Base-by-base conservation (phyloP, 257 asterid species). In the Paulownia fortunei region DNA sequence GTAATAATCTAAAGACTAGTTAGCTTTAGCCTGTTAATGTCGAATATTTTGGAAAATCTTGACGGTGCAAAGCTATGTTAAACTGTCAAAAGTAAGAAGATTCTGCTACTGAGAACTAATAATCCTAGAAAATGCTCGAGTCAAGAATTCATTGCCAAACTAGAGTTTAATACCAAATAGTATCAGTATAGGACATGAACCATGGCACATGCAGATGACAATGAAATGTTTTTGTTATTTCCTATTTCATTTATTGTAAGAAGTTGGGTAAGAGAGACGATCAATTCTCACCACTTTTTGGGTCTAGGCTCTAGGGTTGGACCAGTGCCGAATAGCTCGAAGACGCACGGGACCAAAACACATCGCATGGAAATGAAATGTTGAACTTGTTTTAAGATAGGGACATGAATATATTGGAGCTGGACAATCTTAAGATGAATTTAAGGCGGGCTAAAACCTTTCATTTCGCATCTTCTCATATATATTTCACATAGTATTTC, bases 321-420 rank as follows among this genome's bases (percentile, higher is more conserved):
- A 62, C 78, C 67, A 71, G n/a, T 47, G 12, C 10, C 59, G 21
- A 73, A 12, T 36, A 62, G 52, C 9, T 52, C 0, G 5, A 2
- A 12, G 7, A 7, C 18, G n/a, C n/a, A n/a, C n/a, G 77, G 82
- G 82, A 47, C 82, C 72, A 69, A 70, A 46, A 11, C 19, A 12
- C 8, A 12, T 13, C 3, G 6, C 2, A 47, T 7, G 47, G 47
- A 10, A 41, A 41, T 41, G 47, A 41, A 41, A 41, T 41, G 47
- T 7, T 41, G 58, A 77, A 56, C 81, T 56, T 77, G 76, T 65
- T 23, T 56, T 6, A 10, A 58, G 58, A 74, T 46, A 8, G 32
- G 11, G 49, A 72, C 32, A 54, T 69, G 49, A 47, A 74, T 74
- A 27, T 56, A 74, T 74, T 74, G 72, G 39, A n/a, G n/a, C n/a